phyloP scores from a whole-genome alignment of 352 stramenopile genomes.

The Aphanomyces astaci region DNA sequence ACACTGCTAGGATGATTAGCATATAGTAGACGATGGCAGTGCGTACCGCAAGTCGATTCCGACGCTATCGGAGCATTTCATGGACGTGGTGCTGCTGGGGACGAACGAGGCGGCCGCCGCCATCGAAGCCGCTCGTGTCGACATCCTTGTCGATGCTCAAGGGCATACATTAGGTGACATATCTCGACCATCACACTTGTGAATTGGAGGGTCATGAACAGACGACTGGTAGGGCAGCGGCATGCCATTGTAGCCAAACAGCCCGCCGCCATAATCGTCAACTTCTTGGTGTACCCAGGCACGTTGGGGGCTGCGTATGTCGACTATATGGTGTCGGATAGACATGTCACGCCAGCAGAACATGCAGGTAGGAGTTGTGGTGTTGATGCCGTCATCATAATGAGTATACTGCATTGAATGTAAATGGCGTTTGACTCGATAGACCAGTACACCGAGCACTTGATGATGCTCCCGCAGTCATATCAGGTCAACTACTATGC shows the following conservation, averaged over 20 bases:
- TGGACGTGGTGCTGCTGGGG: slow-evolving; percentile 37
- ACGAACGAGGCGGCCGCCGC: slow-evolving; percentile 33
- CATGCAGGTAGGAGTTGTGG: too few relatives aligned
- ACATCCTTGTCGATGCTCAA: slow-evolving; percentile 79
- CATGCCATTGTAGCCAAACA: slow-evolving; percentile 42
- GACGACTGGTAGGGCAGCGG: slow-evolving; percentile 25
- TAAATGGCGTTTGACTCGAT: too few relatives aligned
- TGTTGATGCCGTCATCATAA: too few relatives aligned
- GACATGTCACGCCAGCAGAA: slow-evolving; percentile 40
- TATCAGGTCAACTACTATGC: slow-evolving; percentile 81
- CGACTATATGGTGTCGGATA: slow-evolving; percentile 68
- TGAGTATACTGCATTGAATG: too few relatives aligned
- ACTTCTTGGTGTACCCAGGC: slow-evolving; percentile 78
- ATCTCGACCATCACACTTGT: too few relatives aligned
- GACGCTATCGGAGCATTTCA: slow-evolving; percentile 41
- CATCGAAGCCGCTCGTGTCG: slow-evolving; percentile 33
- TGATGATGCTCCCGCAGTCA: slow-evolving; percentile 56
- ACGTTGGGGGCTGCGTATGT: slow-evolving; percentile 65
- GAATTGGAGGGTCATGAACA: too few relatives aligned
- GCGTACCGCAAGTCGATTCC: slow-evolving; percentile 31
- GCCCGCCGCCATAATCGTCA: slow-evolving; percentile 60
- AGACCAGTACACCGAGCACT: slow-evolving; percentile 54
- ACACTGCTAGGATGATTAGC: too few relatives aligned
- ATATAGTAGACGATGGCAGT: slow-evolving; percentile 40
- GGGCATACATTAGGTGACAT: slow-evolving; percentile 48